These are phyloP conservation scores for Eucalyptus pauciflora DNA, from an alignment of 345 rosid species.

Conservation along the genomic window DNA sequence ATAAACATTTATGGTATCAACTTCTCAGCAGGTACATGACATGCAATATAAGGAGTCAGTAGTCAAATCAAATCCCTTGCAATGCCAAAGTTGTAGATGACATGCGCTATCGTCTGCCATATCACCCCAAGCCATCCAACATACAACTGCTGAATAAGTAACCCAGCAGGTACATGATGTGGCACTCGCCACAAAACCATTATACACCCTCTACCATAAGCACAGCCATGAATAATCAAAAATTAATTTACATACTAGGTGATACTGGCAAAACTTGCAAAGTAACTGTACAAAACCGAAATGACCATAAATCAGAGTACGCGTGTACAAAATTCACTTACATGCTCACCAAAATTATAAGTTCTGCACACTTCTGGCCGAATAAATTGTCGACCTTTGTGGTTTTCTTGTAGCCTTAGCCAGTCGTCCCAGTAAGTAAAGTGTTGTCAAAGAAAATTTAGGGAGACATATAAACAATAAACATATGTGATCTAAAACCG, in stretches of 20 bases:
- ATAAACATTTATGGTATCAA: not conserved
- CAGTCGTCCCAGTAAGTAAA: conserved; percentile 99
- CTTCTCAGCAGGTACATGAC: not conserved
- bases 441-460: conserved; percentile 39
- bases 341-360: conserved; percentile 97
- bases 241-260: not conserved
- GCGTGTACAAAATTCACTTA: conserved; percentile 14
- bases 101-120: not conserved
- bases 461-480: not conserved
- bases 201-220: not conserved
- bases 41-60: not conserved
- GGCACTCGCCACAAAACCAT: not conserved
- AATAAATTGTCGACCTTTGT: conserved; percentile 84
- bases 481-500: not conserved
- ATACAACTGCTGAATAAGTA: not conserved
- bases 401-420: conserved; percentile 89
- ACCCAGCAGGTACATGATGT: not conserved
- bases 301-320: not conserved
- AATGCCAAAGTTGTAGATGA: not conserved
- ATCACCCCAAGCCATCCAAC: not conserved
- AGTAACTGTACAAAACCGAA: not conserved
- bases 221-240: not conserved
- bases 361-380: conserved; percentile 99
- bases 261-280: not conserved
- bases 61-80: not conserved